A percentile compares a stretch with the other conserved stretches of the same genome.
phyloP scores from a whole-genome alignment of 805 yeast species.

The Yamadazyma tumulicola region DNA sequence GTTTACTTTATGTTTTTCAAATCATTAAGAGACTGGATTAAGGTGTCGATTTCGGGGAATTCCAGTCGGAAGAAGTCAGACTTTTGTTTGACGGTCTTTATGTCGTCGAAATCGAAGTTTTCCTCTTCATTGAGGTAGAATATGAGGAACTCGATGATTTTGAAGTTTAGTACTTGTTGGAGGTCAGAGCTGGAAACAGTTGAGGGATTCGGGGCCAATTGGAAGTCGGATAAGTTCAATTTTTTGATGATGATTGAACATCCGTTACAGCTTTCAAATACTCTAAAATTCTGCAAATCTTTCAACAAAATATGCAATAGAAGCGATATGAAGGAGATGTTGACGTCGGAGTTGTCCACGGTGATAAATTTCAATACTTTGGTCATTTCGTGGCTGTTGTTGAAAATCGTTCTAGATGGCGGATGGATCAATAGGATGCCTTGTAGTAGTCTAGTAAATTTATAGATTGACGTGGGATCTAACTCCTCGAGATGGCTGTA shows the following conservation, averaged over 20 bases:
- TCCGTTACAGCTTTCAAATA: slow-evolving; percentile 57
- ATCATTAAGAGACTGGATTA: slow-evolving; percentile 34
- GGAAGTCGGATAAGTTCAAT: slow-evolving; percentile 23
- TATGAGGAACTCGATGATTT: slow-evolving; percentile 64
- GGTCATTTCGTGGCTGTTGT: slow-evolving; percentile 38
- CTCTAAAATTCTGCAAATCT: slow-evolving; percentile 52
- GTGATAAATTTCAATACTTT: slow-evolving; percentile 25
- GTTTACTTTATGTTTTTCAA: slow-evolving; percentile 17
- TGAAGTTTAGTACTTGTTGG: slow-evolving; percentile 54
- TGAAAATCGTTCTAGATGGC: slow-evolving; percentile 48
- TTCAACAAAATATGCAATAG: slow-evolving; percentile 57
- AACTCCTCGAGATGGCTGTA: slow-evolving; percentile 6
- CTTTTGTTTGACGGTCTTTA: slow-evolving; percentile 24
- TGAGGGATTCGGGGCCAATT: slow-evolving; percentile 5
- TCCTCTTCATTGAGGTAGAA: slow-evolving; percentile 65
- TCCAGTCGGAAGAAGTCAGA: slow-evolving; percentile 32
- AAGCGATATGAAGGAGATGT: slow-evolving; percentile 45
- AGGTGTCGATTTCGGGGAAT: slow-evolving; percentile 38
- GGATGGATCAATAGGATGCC: slow-evolving; percentile 63
- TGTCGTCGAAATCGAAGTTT: slow-evolving; percentile 1
- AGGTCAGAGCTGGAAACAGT: slow-evolving; percentile 5
- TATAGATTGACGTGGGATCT: slow-evolving; percentile 6
- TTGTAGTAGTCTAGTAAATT: slow-evolving; percentile 43
- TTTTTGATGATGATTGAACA: slow-evolving; percentile 47
- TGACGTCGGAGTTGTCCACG: slow-evolving; percentile 11